These are phyloP conservation scores for Trichomonas gallinae DNA, from an alignment of 208 protist genomes.

Conservation along the genomic window DNA sequence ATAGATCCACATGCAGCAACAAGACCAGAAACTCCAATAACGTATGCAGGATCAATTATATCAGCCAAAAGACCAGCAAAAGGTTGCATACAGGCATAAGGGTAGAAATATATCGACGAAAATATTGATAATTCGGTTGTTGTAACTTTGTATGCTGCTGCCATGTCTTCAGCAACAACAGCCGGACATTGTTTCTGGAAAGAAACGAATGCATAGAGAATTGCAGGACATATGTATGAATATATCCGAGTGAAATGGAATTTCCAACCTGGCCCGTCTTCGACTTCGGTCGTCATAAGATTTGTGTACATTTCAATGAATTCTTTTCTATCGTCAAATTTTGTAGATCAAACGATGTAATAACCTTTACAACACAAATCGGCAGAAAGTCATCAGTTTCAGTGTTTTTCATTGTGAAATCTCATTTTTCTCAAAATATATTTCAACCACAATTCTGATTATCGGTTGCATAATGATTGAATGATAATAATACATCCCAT, in stretches of 20 bases:
- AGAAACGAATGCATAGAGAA: background rate
- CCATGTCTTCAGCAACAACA: background rate
- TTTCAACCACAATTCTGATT: too few species aligned
- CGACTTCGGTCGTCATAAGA: too few species aligned
- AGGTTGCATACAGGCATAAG: background rate
- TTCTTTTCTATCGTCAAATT: too few species aligned
- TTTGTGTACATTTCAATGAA: too few species aligned
- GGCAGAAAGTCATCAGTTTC: too few species aligned
- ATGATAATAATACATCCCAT: too few species aligned
- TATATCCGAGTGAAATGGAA: background rate
- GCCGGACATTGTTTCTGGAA: background rate
- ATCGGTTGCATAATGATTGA: too few species aligned
- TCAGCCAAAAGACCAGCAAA: background rate
- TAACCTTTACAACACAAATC: too few species aligned
- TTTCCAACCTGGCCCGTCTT: background rate
- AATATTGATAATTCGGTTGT: background rate
- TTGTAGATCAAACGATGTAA: too few species aligned
- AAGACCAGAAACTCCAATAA: background rate
- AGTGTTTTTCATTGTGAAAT: too few species aligned
- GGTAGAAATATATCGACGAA: background rate
- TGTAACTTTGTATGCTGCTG: background rate
- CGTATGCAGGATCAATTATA: background rate
- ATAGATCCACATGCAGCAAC: background rate
- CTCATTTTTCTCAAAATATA: too few species aligned
- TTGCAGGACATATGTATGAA: background rate